phyloP scores from a whole-genome alignment of 2,329 filamentous ascomycete species.

The Microcyclospora pomicola region DNA sequence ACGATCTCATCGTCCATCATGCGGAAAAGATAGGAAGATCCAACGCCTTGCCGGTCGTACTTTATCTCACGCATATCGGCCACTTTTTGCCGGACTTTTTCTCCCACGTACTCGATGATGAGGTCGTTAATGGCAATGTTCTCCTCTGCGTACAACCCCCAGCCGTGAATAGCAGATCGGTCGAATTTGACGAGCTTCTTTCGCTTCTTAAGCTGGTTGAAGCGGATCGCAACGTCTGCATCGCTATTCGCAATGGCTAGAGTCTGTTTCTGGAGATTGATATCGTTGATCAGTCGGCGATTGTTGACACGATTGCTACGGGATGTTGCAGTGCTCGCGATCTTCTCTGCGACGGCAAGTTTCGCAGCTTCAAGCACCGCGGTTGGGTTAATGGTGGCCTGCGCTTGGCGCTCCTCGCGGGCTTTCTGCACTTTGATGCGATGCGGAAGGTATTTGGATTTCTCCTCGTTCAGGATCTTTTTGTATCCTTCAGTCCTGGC shows the following conservation, averaged over 20 bases:
- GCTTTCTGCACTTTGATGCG: constrained; percentile 91
- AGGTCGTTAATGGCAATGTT: constrained; percentile 96
- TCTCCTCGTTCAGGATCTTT: constrained; percentile 92
- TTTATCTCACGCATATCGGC: constrained; percentile 87
- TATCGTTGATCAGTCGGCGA: constrained; percentile 81
- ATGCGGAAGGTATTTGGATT: constrained; percentile 95
- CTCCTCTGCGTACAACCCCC: constrained; percentile 95
- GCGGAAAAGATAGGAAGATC: constrained; percentile 92
- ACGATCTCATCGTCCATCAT: constrained; percentile 97
- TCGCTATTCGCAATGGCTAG: constrained; percentile 46
- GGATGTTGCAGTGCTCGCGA: constrained; percentile 75
- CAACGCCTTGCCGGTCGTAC: constrained; percentile 92
- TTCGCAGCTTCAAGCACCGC: constrained; percentile 55
- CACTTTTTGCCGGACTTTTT: constrained; percentile 92
- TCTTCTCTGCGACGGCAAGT: constrained; percentile 57
- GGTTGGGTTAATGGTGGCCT: constrained; percentile 49
- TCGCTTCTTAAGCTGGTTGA: constrained; percentile 98
- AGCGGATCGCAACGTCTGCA: constrained; percentile 83
- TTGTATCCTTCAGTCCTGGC: constrained; percentile 87
- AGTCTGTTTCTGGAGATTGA: constrained; percentile 83
- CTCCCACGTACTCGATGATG: constrained; percentile 99
- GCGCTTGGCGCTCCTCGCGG: constrained; percentile 79
- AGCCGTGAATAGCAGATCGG: constrained; percentile 94
- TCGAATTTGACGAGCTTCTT: constrained; percentile 99
- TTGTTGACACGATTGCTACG: constrained; percentile 92